Percentiles rank a stretch among this genome's conserved stretches.
phyloP scores from a whole-genome alignment of 225 moss, liverwort and hornwort species.

The Marchantia paleacea region DNA sequence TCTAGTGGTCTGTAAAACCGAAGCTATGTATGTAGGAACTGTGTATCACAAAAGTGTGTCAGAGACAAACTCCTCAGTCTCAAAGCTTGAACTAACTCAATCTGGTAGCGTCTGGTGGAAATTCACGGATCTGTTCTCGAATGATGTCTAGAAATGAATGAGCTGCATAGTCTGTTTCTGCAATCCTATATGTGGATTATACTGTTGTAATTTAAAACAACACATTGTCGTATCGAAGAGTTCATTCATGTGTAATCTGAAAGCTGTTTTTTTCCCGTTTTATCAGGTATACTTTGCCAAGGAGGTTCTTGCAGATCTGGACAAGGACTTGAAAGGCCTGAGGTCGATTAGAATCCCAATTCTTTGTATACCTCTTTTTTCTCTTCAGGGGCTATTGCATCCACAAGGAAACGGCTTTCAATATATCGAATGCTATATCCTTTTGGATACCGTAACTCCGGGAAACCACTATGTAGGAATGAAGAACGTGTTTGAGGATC shows the following conservation, averaged over 20 bases:
- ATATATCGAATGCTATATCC: neutral
- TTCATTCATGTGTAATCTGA: neutral
- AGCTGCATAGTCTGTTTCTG: too few relatives aligned
- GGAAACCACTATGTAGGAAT: neutral
- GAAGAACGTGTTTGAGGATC: neutral
- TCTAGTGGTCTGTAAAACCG: too few relatives aligned
- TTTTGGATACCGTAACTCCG: neutral
- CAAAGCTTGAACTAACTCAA: too few relatives aligned
- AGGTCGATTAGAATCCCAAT: constrained; percentile 52
- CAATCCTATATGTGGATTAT: too few relatives aligned
- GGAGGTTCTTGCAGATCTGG: constrained; percentile 85
- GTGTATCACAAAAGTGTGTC: too few relatives aligned
- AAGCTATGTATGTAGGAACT: too few relatives aligned
- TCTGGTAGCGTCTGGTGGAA: too few relatives aligned
- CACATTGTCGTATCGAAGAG: too few relatives aligned
- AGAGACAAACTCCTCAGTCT: too few relatives aligned
- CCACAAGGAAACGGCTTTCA: constrained; percentile 11
- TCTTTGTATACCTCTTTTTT: neutral
- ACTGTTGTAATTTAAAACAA: too few relatives aligned
- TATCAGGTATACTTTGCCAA: constrained; percentile 92
- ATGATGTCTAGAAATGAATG: too few relatives aligned
- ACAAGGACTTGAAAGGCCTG: constrained; percentile 91
- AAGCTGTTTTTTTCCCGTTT: neutral
- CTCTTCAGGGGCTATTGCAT: constrained; percentile 9
- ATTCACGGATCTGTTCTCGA: too few relatives aligned